Percentiles rank a stretch among this genome's conserved stretches.
phyloP scores from a whole-genome alignment of 306 rosid genomes.

The Citrullus amarus region DNA sequence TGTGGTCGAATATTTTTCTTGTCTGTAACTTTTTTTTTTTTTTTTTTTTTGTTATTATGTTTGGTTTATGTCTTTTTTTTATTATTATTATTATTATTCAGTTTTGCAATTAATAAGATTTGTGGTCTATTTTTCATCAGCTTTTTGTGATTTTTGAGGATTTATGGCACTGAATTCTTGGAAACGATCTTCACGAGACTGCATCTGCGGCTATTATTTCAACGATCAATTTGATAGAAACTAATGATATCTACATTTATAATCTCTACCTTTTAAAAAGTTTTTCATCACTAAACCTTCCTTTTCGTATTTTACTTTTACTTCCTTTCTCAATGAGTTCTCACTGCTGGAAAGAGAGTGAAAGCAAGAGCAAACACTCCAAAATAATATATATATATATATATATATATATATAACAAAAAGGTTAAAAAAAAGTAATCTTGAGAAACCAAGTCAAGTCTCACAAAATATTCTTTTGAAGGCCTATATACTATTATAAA shows the following conservation, averaged over 20 bases:
- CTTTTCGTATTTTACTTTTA: too few relatives aligned
- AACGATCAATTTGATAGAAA: not conserved
- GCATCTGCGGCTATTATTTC: not conserved
- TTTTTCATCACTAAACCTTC: too few relatives aligned
- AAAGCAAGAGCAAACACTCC: too few relatives aligned
- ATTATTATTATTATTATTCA: not conserved
- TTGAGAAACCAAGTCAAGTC: too few relatives aligned
- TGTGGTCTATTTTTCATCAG: not conserved
- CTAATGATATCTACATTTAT: not conserved
- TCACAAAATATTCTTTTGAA: too few relatives aligned
- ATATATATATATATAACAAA: too few relatives aligned
- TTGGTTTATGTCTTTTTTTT: not conserved
- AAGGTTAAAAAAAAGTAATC: too few relatives aligned
- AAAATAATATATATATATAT: too few relatives aligned
- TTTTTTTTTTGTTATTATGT: not conserved
- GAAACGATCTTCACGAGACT: not conserved
- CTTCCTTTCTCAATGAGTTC: too few relatives aligned
- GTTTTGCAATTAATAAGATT: not conserved
- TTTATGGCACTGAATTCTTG: not conserved
- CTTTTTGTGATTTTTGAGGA: not conserved
- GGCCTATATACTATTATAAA: too few relatives aligned
- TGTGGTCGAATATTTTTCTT: not conserved
- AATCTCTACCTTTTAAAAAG: not conserved
- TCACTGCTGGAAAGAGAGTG: too few relatives aligned
- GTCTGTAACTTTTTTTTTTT: not conserved